These are phyloP conservation scores for Pythium dissimile DNA, from an alignment of 352 stramenopile species.

Conservation along the genomic window DNA sequence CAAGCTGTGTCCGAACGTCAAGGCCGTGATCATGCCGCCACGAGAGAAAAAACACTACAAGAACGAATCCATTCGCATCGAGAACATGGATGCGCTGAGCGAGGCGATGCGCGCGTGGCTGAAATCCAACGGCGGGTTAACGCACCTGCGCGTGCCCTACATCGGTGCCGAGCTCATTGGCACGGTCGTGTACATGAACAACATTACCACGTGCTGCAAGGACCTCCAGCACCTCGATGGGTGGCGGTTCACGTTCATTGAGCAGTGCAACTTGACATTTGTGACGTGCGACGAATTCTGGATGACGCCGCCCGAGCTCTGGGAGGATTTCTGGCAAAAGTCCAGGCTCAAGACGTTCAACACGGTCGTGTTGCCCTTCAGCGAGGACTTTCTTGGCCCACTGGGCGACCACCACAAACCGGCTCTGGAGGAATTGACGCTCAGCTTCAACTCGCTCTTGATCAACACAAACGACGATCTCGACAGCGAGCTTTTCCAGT, in stretches of 20 bases:
- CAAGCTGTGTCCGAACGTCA: constrained; percentile 13
- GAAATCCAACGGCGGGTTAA: constrained; percentile 13
- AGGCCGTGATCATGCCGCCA: constrained; percentile 20
- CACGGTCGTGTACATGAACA: constrained; percentile 6
- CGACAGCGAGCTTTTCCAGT: constrained; percentile 5
- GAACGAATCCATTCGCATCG: constrained; percentile 4
- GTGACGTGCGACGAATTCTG: constrained; percentile 14
- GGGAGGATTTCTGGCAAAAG: neutral
- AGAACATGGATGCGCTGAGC: constrained; percentile 15
- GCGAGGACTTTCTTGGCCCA: neutral
- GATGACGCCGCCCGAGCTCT: constrained; percentile 4
- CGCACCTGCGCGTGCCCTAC: constrained; percentile 14
- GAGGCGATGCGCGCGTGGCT: constrained; percentile 22
- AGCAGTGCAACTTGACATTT: constrained; percentile 16
- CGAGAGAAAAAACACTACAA: constrained; percentile 6
- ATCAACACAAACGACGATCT: neutral
- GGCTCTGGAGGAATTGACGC: constrained; percentile 4
- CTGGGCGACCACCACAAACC: constrained; percentile 3
- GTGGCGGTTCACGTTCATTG: constrained; percentile 19
- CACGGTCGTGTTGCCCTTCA: constrained; percentile 10
- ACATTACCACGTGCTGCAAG: constrained; percentile 14
- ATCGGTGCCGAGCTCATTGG: constrained; percentile 6
- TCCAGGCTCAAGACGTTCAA: constrained; percentile 17
- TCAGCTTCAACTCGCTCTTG: constrained; percentile 16
- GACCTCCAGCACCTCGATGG: constrained; percentile 25